Percentiles rank a stretch among this genome's conserved stretches.
Conservation (phyloP, 306 rosid genomes). For the Gastrolobium villosum region DNA sequence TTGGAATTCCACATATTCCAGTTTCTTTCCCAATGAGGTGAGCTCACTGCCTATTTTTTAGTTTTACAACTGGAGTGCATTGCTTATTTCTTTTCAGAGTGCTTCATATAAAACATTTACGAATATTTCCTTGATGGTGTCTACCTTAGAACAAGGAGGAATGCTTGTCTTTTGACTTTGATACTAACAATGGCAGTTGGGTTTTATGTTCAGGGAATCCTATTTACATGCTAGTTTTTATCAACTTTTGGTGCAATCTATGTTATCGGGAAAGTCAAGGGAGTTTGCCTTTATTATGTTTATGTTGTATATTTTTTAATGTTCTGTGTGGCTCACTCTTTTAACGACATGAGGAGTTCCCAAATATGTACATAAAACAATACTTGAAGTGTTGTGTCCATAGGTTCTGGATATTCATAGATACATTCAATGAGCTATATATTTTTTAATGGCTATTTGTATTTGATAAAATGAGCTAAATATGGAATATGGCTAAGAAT, state of each 20-base stretch:
- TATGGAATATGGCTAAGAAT: constrained; percentile 31
- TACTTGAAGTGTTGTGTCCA: not conserved
- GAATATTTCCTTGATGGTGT: not conserved
- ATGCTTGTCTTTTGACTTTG: not conserved
- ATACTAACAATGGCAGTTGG: constrained; percentile 25
- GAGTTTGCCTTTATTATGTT: constrained; percentile 15
- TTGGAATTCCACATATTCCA: constrained; percentile 73
- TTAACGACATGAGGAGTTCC: not conserved
- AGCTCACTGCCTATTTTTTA: constrained; percentile 38
- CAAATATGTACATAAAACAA: not conserved
- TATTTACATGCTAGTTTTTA: not conserved
- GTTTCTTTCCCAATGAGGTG: constrained; percentile 80
- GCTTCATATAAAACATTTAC: not conserved
- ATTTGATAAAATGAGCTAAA: constrained; percentile 29
- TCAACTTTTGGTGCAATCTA: constrained; percentile 25
- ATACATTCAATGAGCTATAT: not conserved
- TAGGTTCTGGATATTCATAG: constrained; percentile 1
- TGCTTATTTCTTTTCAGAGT: not conserved
- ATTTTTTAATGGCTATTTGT: constrained; percentile 16
- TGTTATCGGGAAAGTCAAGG: not conserved
- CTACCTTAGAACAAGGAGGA: constrained; percentile 21
- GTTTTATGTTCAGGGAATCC: not conserved
- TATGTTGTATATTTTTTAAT: not conserved
- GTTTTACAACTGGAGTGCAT: constrained; percentile 6
- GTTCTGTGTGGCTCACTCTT: not conserved